Base-by-base conservation (phyloP, 2,329 filamentous ascomycete genomes). In the Lachnellula hyalina region DNA sequence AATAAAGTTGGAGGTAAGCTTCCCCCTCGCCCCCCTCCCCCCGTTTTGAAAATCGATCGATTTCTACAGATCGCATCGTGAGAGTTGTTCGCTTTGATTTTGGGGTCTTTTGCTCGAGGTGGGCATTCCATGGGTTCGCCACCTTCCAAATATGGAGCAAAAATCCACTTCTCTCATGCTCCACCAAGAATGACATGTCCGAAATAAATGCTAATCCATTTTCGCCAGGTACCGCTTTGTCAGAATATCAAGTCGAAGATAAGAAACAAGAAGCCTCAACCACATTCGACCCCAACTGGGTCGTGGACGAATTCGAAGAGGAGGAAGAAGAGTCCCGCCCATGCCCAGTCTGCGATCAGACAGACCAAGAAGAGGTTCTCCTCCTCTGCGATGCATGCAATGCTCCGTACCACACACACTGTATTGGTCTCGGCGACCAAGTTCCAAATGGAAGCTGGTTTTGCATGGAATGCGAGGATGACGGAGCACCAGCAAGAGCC, bases 331-430 rank as follows among this genome's bases (percentile, higher is more conserved):
- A 83, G 63, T 77, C 79, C 47, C 83, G 83, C 54, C 89, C 89
- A 17, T 99, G 94, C 71, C 87, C 90, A 49, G 80, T 96, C 49
- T 99, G 94, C 75, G 86, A 87, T 60, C 82, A 84, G 49, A 79
- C 85, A 63, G 90, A 94, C 62, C 84, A 93, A 64, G 88, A 94
- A 71, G 88, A 95, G 61, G 79, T 91, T 17, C 81, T 96, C 51
- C 84, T 97, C 62, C 83, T 96, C 57, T 99, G 94, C 74, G 91
- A 96, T 71, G 86, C 85, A 67, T 99, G 94, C 75, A 87, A 96
- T 75, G 85, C 86, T 35, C 83, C 89, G 44, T 96, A 93, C 66
- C 94, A 99, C 71, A 91, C 91, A 47, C 89, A 95, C 71, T 99
- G 94, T 71, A 83, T 96, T 58, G 92, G 89, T 35, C 80, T 96